Percentiles rank a stretch among this genome's conserved stretches.
Conservation (phyloP, 2,329 filamentous ascomycete species). For the Aspergillus candidus region DNA sequence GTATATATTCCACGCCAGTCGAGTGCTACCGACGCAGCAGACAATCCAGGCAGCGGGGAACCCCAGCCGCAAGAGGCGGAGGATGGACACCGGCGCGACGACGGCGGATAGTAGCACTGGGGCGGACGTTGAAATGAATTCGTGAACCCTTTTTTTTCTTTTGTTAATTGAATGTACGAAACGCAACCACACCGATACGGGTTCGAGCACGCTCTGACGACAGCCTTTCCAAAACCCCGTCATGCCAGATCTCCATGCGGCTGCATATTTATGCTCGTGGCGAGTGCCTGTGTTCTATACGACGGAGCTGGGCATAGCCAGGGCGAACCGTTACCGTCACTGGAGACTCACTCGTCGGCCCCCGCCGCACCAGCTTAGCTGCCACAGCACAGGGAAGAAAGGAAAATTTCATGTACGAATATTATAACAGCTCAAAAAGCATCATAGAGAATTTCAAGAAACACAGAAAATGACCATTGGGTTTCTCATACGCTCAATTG, state of each 20-base stretch:
- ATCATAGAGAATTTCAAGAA: slow-evolving; percentile 1
- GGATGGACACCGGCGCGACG: slow-evolving; percentile 34
- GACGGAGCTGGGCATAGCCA: too few species aligned
- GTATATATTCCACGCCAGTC: slow-evolving; percentile 78
- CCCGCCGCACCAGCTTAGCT: slow-evolving; percentile 7
- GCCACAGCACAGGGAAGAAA: slow-evolving; percentile 32
- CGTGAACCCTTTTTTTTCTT: slow-evolving; percentile 10
- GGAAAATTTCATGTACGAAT: slow-evolving; percentile 23
- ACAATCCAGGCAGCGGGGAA: slow-evolving; percentile 77
- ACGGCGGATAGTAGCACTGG: slow-evolving; percentile 16
- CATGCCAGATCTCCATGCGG: too few species aligned
- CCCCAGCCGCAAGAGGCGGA: slow-evolving; percentile 60
- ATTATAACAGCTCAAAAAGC: slow-evolving; percentile 7
- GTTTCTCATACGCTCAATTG: slow-evolving; percentile 15
- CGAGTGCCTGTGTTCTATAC: too few species aligned
- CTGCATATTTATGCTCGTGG: too few species aligned
- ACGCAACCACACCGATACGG: too few species aligned
- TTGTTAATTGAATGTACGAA: neutral
- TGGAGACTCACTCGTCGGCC: too few species aligned
- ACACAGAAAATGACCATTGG: slow-evolving; percentile 1
- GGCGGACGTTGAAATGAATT: slow-evolving; percentile 27
- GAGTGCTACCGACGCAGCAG: slow-evolving; percentile 72
- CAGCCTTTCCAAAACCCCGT: too few species aligned
- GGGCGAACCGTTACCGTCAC: too few species aligned
- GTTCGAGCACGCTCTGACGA: too few species aligned